Evolutionary conservation across 192 early-diverging fungal species (phyloP), one percentile per base, ranked within the genome.

Genomic region (Jimgerdemannia flammicorona): DNA sequence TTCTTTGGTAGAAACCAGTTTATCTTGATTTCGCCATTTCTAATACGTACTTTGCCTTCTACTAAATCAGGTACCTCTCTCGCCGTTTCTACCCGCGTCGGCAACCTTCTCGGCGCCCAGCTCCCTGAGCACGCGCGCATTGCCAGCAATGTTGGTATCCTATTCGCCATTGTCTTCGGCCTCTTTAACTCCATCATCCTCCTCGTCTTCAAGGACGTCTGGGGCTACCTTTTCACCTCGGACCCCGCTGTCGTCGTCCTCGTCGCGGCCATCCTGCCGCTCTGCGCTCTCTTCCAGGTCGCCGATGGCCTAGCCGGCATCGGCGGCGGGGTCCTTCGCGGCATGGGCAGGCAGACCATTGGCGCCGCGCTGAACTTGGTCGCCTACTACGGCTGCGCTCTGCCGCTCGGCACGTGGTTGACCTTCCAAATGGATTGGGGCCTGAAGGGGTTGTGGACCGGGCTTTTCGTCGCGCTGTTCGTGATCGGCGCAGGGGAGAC

Each of bases 51-150:
- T 29, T 29, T 29, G 29, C 29, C 29, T 29, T 29, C 29, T 29
- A 29, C 29, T 29, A 29, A 29, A 29, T 29, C 29, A 29, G 29
- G 29, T 29, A 81, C 98, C 14, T 84, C 92, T 40, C 90, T 98
- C 71, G 95, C 91, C 0, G 88, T 90, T 0, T 90, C 93, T 8
- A 95, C 92, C 66, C 84, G 97, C 9, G 91, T 97, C 41, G 96
- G 93, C 70, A 91, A 92, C 67, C 78, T 93, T 9, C 80, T 94
- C 3, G 94, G 94, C 8, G 89, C 88, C 40, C 82, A 75, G 14
- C 75, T 87, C 18, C 66, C 83, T 6, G 59, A 40, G 2, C 78
- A 82, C 4, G 93, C 93, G 9, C 81, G 79, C 66, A 78, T 87
- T 64, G 77, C 91, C 1, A 75, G 87, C 41, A 80, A 82, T 43